These are phyloP conservation scores for Williopsis jadinii DNA, from an alignment of 1,139 yeast species.

Conservation along the genomic window DNA sequence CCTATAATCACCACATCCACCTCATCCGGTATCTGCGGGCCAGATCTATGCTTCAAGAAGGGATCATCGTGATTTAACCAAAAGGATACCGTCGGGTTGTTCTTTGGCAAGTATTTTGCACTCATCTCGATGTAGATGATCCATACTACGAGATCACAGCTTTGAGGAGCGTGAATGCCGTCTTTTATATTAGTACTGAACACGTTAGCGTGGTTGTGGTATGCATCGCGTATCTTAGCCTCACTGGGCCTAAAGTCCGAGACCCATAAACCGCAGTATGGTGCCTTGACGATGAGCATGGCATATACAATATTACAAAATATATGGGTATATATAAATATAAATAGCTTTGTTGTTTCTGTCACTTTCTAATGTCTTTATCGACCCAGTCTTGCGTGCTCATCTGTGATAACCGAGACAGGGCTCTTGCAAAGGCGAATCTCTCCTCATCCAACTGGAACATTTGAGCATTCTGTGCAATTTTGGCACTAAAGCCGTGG, in stretches of 20 bases:
- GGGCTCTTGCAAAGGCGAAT: slow-evolving; percentile 94
- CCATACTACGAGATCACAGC: too few species aligned
- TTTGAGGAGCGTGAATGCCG: too few species aligned
- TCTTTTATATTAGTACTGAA: too few species aligned
- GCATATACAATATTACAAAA: too few species aligned
- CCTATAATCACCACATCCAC: slow-evolving; percentile 33
- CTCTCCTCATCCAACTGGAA: slow-evolving; percentile 89
- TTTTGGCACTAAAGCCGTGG: slow-evolving; percentile 68
- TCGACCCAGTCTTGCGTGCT: slow-evolving; percentile 90
- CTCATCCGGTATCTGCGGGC: slow-evolving; percentile 21
- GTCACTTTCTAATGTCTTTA: slow-evolving; percentile 16
- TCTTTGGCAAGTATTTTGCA: slow-evolving; percentile 5
- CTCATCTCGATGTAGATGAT: neutral
- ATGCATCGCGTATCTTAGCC: too few species aligned
- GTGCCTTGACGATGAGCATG: too few species aligned
- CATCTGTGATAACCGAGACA: slow-evolving; percentile 89
- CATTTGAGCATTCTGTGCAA: slow-evolving; percentile 73
- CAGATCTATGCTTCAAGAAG: slow-evolving; percentile 13
- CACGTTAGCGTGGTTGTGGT: too few species aligned
- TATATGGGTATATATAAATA: too few species aligned
- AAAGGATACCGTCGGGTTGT: slow-evolving; percentile 7
- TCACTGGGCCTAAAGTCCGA: too few species aligned
- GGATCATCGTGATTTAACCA: slow-evolving; percentile 12
- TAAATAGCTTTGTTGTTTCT: too few species aligned
- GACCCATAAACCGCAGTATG: too few species aligned